These are phyloP conservation scores for Petunia axillaris DNA, from an alignment of 257 asterid species.

Conservation along the genomic window DNA sequence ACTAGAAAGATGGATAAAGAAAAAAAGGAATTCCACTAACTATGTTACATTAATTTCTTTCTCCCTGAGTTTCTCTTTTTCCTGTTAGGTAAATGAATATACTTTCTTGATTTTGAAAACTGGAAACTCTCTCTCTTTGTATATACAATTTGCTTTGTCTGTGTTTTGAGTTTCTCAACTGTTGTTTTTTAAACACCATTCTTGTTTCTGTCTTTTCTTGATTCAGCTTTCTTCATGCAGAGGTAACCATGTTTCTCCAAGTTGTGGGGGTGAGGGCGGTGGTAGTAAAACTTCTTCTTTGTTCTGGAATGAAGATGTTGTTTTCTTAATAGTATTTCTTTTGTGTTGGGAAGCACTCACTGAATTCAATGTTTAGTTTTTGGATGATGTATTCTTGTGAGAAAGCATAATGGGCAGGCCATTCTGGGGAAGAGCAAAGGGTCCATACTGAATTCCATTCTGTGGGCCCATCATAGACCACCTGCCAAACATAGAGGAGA, in stretches of 20 bases:
- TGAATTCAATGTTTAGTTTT: neutral
- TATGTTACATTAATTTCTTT: constrained; percentile 19
- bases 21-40: neutral
- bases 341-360: neutral
- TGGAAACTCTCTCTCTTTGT: neutral
- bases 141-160: constrained; percentile 25
- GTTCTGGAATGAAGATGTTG: constrained; percentile 1
- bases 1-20: neutral
- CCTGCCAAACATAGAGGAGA: constrained; percentile 45
- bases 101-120: neutral
- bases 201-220: neutral
- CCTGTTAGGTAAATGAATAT: constrained; percentile 20
- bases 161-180: neutral
- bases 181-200: too few species aligned
- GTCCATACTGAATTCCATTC: constrained; percentile 80
- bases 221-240: neutral
- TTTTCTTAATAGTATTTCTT: neutral
- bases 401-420: constrained; percentile 69
- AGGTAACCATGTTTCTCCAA: neutral
- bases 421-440: constrained; percentile 87
- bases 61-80: constrained; percentile 12
- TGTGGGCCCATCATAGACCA: constrained; percentile 83
- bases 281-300: neutral
- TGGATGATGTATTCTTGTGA: constrained; percentile 36
- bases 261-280: neutral